phyloP scores from a whole-genome alignment of 2,329 filamentous ascomycete genomes.

The Endocalyx cinctus region DNA sequence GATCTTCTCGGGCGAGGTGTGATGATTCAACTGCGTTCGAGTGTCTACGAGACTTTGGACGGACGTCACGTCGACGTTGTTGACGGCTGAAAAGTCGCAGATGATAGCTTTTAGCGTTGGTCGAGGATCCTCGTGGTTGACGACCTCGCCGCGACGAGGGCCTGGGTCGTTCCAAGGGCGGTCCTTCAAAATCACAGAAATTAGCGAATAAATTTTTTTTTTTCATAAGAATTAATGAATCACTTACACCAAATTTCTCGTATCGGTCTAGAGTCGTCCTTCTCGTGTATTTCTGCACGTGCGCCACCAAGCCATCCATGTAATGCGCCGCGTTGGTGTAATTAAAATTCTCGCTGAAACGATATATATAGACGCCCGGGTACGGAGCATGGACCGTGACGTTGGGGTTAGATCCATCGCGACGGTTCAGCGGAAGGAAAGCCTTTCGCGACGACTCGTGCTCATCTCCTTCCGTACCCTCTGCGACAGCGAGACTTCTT shows the following conservation, averaged over 20 bases:
- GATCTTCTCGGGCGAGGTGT: constrained; percentile 40
- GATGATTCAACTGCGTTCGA: constrained; percentile 48
- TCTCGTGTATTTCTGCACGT: constrained; percentile 41
- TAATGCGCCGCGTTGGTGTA: constrained; percentile 50
- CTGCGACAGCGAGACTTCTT: too few relatives aligned
- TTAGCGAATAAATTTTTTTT: too few relatives aligned
- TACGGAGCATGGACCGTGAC: constrained; percentile 42
- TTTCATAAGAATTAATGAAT: too few relatives aligned
- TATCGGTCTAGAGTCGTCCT: constrained; percentile 38
- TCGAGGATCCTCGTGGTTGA: constrained; percentile 19
- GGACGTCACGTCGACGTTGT: constrained; percentile 52
- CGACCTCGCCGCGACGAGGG: constrained; percentile 15
- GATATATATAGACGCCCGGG: constrained; percentile 52
- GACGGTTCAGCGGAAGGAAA: constrained; percentile 44
- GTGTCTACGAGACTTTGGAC: constrained; percentile 51
- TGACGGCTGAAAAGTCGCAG: constrained; percentile 51
- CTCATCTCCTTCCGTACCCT: constrained; percentile 1
- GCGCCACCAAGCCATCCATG: constrained; percentile 43
- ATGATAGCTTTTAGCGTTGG: constrained; percentile 46
- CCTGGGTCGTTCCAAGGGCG: constrained; percentile 39
- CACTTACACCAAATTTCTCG: constrained; percentile 43
- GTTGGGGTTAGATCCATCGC: constrained; percentile 47
- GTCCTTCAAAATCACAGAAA: constrained; percentile 21
- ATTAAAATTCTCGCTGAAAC: constrained; percentile 52
- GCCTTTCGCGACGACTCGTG: constrained; percentile 29